Base-by-base conservation (phyloP, 257 asterid genomes). In the Salvia rosmarinus region DNA sequence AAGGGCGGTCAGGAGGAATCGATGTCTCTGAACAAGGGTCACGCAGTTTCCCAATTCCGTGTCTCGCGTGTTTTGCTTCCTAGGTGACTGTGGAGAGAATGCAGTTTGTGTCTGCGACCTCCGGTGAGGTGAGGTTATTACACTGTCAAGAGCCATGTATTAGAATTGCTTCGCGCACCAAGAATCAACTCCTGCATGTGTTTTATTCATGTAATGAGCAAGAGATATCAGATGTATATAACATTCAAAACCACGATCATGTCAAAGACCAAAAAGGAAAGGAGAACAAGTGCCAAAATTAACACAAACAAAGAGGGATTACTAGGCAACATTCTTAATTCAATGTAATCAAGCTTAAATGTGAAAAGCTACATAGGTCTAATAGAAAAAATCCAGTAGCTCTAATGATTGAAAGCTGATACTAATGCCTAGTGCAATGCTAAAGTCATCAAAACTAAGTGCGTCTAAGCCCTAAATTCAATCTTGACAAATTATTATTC, bases 71-170 rank as follows among this genome's bases (percentile, higher is more conserved):
- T 54, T 64, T 54, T 68, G 89, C 60, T 69, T 83, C 82, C 74
- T 81, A 17, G 56, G 54, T n/a, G 81, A 10, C 9, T 80, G 78
- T 57, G 77, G 78, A 65, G 91, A 81, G 68, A 89, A 85, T 37
- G 85, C 87, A 14, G 84, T 85, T 76, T 83, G 90, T 9, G 87
- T 14, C 75, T 85, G 92, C 21, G 93, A 51, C 85, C 96, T 83
- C 71, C 89, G 83, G 46, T 83, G 96, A 65, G 96, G 91, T 60
- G 91, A 87, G 54, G 91, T 81, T 75, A 87, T 77, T 42, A 82
- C 79, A 43, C 75, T 83, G 63, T 89, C 96, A 10, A 87, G 80
- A 23, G 81, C 86, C 94, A 89, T 88, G 20, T 58, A 21, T 72
- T 56, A 14, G 23, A 68, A 49, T 65, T 62, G 62, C 63, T 60